phyloP scores from a whole-genome alignment of 2,329 filamentous ascomycete genomes.

The Fusarium miscanthi region DNA sequence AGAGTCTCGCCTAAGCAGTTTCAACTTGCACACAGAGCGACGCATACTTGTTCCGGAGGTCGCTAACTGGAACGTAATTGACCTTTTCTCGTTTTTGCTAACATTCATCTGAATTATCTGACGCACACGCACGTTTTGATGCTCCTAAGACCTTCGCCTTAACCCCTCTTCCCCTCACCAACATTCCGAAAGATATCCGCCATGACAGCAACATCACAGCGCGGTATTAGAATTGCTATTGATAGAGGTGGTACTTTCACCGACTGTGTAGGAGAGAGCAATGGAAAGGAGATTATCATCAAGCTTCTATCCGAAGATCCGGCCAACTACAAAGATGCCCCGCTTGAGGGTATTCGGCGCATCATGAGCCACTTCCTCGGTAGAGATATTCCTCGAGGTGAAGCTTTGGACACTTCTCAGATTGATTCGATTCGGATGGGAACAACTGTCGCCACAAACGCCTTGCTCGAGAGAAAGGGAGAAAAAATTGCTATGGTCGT shows the following conservation, averaged over 20 bases:
- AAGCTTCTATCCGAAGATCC: conserved; percentile 93
- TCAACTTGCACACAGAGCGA: conserved; percentile 17
- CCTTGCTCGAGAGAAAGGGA: conserved; percentile 88
- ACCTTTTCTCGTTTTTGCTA: not conserved
- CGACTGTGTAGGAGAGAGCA: conserved; percentile 87
- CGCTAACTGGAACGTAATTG: not conserved
- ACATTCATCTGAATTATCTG: not conserved
- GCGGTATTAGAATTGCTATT: conserved; percentile 80
- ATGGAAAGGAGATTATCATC: conserved; percentile 83
- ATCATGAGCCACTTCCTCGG: conserved; percentile 82
- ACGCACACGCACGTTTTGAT: not conserved
- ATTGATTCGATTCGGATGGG: conserved; percentile 97
- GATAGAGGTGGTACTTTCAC: conserved; percentile 90
- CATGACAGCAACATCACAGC: conserved; percentile 55
- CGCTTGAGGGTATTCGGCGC: conserved; percentile 88
- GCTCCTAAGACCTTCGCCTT: not conserved
- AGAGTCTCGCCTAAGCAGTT: not conserved
- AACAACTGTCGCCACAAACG: conserved; percentile 94
- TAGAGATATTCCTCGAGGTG: conserved; percentile 80
- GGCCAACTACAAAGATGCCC: conserved; percentile 89
- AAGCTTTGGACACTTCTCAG: conserved; percentile 81
- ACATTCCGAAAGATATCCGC: conserved; percentile 9
- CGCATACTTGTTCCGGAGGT: conserved; percentile 5
- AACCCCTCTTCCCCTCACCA: conserved; percentile 27
- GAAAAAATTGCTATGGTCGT: conserved; percentile 89